Percentiles rank a stretch among this genome's conserved stretches.
These are phyloP conservation scores for Sphagnum magellanicum DNA, from an alignment of 228 moss, liverwort and hornwort genomes.

Conservation along the genomic window DNA sequence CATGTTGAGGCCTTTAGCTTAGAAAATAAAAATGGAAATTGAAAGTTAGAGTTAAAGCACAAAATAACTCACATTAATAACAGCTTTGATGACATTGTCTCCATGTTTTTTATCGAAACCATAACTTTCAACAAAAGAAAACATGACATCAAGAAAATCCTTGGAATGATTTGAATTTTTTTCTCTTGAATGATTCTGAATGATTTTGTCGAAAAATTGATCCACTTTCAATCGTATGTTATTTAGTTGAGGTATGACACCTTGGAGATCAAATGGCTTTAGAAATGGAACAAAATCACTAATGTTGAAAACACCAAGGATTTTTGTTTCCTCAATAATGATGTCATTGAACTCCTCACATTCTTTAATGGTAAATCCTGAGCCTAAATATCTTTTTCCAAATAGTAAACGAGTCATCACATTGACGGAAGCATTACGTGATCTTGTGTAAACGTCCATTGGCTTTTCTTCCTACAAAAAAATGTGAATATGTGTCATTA, in stretches of 20 bases:
- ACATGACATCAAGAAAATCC: no score
- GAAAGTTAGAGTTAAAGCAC: no score
- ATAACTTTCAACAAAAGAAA: no score
- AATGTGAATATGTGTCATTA: no score
- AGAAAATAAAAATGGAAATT: no score
- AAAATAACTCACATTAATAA: no score
- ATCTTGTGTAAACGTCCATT: slow-evolving; percentile 1
- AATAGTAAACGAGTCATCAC: slow-evolving; percentile 10
- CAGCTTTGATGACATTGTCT: no score
- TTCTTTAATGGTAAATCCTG: background rate
- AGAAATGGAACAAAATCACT: slow-evolving; percentile 6
- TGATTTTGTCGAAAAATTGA: slow-evolving; percentile 1
- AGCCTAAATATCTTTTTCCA: background rate
- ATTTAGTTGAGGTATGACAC: slow-evolving; percentile 1
- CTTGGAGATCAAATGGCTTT: slow-evolving; percentile 10
- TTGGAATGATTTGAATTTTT: background rate
- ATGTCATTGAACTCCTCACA: slow-evolving; percentile 7
- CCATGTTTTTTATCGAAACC: no score
- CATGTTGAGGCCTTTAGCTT: no score
- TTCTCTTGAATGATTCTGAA: slow-evolving; percentile 3
- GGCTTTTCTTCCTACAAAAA: slow-evolving; percentile 1
- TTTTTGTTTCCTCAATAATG: background rate
- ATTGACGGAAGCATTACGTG: background rate
- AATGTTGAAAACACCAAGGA: slow-evolving; percentile 1
- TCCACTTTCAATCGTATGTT: background rate